These are phyloP conservation scores for Erodium maritimum DNA, from an alignment of 345 rosid genomes.

Conservation along the genomic window DNA sequence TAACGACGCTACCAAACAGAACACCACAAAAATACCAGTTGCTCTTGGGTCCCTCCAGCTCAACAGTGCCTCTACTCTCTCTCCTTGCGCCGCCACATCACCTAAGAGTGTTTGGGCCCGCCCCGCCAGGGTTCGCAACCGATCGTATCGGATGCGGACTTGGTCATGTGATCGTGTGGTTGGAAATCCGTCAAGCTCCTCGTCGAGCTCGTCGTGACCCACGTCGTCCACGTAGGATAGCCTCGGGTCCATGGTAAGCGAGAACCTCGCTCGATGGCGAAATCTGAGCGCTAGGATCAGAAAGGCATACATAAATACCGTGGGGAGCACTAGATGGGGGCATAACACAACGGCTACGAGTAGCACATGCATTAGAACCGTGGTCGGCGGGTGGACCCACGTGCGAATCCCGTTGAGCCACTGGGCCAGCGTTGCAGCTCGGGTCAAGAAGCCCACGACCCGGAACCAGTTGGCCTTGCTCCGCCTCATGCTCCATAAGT, in stretches of 20 bases:
- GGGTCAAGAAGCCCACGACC: constrained; percentile 55
- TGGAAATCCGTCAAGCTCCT: constrained; percentile 77
- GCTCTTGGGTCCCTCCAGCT: constrained; percentile 91
- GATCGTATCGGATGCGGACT: constrained; percentile 58
- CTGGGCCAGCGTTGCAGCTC: constrained; percentile 46
- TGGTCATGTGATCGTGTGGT: constrained; percentile 41
- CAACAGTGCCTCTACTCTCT: constrained; percentile 61
- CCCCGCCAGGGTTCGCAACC: constrained; percentile 73
- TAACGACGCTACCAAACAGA: constrained; percentile 56
- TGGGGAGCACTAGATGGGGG: constrained; percentile 72
- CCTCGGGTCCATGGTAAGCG: constrained; percentile 45
- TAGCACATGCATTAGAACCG: constrained; percentile 51
- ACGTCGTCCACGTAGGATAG: constrained; percentile 55
- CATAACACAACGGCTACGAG: constrained; percentile 56
- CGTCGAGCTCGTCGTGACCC: constrained; percentile 67
- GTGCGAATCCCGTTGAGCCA: constrained; percentile 61
- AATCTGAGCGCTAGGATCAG: constrained; percentile 39
- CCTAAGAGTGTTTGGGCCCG: constrained; percentile 70
- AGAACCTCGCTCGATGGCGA: constrained; percentile 42
- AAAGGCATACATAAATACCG: constrained; percentile 78
- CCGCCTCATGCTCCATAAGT: constrained; percentile 86
- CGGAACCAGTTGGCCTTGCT: constrained; percentile 93
- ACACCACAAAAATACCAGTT: constrained; percentile 57
- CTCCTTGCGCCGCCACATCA: constrained; percentile 82
- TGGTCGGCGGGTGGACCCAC: constrained; percentile 67